These are phyloP conservation scores for Aspergillus sergii DNA, from an alignment of 2,329 filamentous ascomycete species.

Conservation along the genomic window DNA sequence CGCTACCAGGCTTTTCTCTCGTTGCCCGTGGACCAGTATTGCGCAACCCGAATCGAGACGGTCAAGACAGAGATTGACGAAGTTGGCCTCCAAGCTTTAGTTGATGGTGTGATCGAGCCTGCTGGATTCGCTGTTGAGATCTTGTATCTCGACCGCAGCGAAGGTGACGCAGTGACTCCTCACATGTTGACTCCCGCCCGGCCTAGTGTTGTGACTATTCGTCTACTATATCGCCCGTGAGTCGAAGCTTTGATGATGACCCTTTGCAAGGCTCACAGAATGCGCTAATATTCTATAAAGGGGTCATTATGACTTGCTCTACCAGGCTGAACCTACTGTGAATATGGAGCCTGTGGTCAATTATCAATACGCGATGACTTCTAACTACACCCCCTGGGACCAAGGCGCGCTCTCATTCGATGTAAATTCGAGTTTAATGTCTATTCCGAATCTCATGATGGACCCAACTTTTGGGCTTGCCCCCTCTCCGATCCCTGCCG, in stretches of 20 bases:
- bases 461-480: slow-evolving; percentile 36
- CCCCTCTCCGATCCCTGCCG: slow-evolving; percentile 34
- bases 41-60: slow-evolving; percentile 70
- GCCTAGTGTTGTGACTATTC: slow-evolving; percentile 62
- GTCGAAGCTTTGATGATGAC: slow-evolving; percentile 27
- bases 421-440: slow-evolving; percentile 43
- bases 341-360: slow-evolving; percentile 45
- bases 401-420: slow-evolving; percentile 42
- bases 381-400: slow-evolving; percentile 42
- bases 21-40: slow-evolving; percentile 67
- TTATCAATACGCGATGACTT: slow-evolving; percentile 44
- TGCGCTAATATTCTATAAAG: slow-evolving; percentile 41
- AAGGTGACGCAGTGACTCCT: slow-evolving; percentile 70
- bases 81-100: slow-evolving; percentile 76
- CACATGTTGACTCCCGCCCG: slow-evolving; percentile 41
- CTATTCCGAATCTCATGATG: slow-evolving; percentile 43
- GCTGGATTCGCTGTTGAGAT: slow-evolving; percentile 81
- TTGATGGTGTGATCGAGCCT: slow-evolving; percentile 77
- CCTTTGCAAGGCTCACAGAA: not conserved
- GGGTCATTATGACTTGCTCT: slow-evolving; percentile 93
- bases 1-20: slow-evolving; percentile 75
- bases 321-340: slow-evolving; percentile 60
- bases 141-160: slow-evolving; percentile 85
- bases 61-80: slow-evolving; percentile 86
- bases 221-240: slow-evolving; percentile 68